Evolutionary conservation across 2,329 filamentous ascomycete genomes (phyloP).

Genomic region (Fusarium tjaetaba): DNA sequence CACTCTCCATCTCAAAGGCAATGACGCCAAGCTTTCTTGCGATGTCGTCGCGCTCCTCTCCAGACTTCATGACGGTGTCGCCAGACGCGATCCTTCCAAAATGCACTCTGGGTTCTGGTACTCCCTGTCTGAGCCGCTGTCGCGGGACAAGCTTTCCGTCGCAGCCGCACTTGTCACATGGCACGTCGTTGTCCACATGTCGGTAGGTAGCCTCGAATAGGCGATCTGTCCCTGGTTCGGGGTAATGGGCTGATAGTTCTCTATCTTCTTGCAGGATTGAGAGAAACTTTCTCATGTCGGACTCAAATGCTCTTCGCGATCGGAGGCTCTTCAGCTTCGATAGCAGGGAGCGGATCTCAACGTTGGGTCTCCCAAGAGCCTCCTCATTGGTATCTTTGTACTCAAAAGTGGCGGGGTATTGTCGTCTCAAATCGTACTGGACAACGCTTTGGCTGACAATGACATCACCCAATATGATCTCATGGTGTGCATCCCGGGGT

Average conservation of each 20-base stretch:
- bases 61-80: constrained; percentile 52
- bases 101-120: neutral
- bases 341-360: neutral
- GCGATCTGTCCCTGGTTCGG: neutral
- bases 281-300: neutral
- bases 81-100: constrained; percentile 45
- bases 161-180: neutral
- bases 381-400: neutral
- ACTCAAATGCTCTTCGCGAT: neutral
- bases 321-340: neutral
- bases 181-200: neutral
- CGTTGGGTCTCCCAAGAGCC: neutral
- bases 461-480: neutral
- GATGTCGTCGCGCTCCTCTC: constrained; percentile 47
- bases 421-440: neutral
- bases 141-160: neutral
- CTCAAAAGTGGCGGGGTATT: neutral
- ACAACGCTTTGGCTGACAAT: neutral
- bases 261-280: neutral
- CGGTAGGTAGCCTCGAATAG: neutral
- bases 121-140: accelerated
- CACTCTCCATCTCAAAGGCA: constrained; percentile 32
- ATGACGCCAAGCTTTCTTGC: constrained; percentile 33
- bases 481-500: neutral
- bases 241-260: neutral